Base-by-base conservation (phyloP, 805 yeast genomes). In the Metschnikowia santaceciliae region DNA sequence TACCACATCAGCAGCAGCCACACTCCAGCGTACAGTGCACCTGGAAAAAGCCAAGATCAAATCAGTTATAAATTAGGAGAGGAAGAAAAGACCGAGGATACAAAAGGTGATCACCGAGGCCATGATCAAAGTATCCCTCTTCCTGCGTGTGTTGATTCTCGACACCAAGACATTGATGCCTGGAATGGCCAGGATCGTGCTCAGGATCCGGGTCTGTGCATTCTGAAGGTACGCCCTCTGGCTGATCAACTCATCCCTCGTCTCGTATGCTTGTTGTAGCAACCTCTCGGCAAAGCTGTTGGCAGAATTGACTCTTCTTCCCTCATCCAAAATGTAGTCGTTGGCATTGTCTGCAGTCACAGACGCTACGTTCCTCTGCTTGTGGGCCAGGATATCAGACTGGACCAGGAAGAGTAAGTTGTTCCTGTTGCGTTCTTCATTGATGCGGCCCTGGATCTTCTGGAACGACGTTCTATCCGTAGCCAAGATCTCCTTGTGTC, bases 81-180 rank as follows among this genome's bases (percentile, higher is more conserved):
- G 52, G 47, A 83, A 82, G 60, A 83, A 83, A 47, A 91, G 66
- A 11, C 88, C 65, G 42, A 92, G 61, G 26, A 91, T 82, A 71
- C 98, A 88, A 32, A 79, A 51, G 2, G 89, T 77, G 32, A 91
- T 84, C 47, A 94, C 77, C 3, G 77, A 59, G 1, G 96, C 92
- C 62, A 92, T 69, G n/a, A 92, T 86, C 30, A 92, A 65, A 20
- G 95, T 84, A 66, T 94, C 96, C 51, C 97, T 81, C 71, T 84
- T 88, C 67, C 91, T 85, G 61, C 98, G 78, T 3, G 96, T 85
- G 66, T 90, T 90, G 57, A 92, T 91, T 67, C 85, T 86, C 8
- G 84, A 72, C 32, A 92, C 81, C 49, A 92, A 65, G 6, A 81
- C 80, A 63, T 85, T 87, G 42, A 92, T 71, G 0, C 97, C 97